Evolutionary conservation across 306 rosid species (phyloP).

Genomic region (Abrus precatorius): DNA sequence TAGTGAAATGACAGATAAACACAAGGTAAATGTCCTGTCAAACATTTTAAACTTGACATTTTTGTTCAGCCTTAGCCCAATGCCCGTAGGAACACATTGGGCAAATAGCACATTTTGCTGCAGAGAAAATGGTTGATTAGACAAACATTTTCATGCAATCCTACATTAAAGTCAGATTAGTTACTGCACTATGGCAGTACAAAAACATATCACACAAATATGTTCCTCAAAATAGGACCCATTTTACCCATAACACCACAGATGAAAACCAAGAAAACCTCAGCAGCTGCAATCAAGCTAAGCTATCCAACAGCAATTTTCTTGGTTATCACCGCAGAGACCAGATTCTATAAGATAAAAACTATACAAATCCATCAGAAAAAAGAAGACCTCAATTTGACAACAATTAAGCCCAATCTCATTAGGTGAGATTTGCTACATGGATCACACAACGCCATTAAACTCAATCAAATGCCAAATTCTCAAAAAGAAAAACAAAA

Average conservation of each 20-base stretch:
- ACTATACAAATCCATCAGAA: constrained; percentile 12
- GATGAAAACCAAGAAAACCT: constrained; percentile 27
- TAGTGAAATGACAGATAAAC: constrained; percentile 7
- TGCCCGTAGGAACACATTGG: constrained; percentile 27
- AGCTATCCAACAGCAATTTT: constrained; percentile 25
- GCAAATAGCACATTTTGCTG: constrained; percentile 20
- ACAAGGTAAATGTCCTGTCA: constrained; percentile 7
- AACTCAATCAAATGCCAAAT: too few species aligned
- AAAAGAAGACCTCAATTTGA: too few species aligned
- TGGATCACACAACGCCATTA: too few species aligned
- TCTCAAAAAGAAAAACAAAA: too few species aligned
- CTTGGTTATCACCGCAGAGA: constrained; percentile 21
- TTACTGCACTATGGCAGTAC: constrained; percentile 21
- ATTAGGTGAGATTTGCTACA: too few species aligned
- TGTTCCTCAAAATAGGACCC: constrained; percentile 19
- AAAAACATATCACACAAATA: background rate
- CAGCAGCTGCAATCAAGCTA: constrained; percentile 33
- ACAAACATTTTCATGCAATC: constrained; percentile 37
- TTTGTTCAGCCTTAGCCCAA: constrained; percentile 29
- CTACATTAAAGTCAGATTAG: constrained; percentile 27
- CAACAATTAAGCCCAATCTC: too few species aligned
- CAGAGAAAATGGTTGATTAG: background rate
- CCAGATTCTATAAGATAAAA: constrained; percentile 1
- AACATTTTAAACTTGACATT: constrained; percentile 16
- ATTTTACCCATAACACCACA: constrained; percentile 16